Base-by-base conservation (phyloP, 2,329 filamentous ascomycete species). In the Curvularia sp. region DNA sequence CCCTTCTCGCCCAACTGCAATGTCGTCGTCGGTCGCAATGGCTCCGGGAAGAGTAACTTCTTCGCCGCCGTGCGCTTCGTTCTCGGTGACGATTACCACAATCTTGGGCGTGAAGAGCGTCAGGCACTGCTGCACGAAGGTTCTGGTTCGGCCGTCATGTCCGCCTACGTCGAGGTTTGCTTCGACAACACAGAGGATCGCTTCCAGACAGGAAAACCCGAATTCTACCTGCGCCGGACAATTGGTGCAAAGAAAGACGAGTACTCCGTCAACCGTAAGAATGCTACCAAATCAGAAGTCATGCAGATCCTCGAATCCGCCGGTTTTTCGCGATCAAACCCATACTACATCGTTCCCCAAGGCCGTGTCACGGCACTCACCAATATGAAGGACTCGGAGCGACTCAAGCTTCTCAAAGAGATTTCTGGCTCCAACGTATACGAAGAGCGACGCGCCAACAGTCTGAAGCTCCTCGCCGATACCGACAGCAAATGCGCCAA, bases 31-130 rank as follows among this genome's bases (percentile, higher is more conserved):
- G 95, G 95, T 68, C 94, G 95, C 82, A 99, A 99, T 88, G 95
- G 95, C 67, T 98, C 95, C 2, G 95, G 95, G 74, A 99, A 99
- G 85, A 97, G 93, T 78, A 99, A 99, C 81, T 99, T 99, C 86
- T 99, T 99, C 80, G 94, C 95, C 51, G 95, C 95, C 44, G 97
- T 99, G 79, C 93, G 95, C 58, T 99, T 99, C 80, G 96, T 98
- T 46, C 89, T 99, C 63, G 95, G 93, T 79, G 95, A 99, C 87
- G 92, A 93, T 65, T 99, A 99, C 80, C 96, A 91, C 44, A 91
- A 96, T 77, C 92, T 99, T 87, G 92, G 90, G 64, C 90, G 94
- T 70, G 95, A 99, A 77, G 94, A 99, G 83, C 92, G 95, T 61
- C 93, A 96, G 79, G 93, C 92, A 30, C 86, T 99, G 35, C 86